A percentile compares a stretch with the other conserved stretches of the same genome.
Conservation (phyloP, 208 protist species). For the Leishmania gerbilli region DNA sequence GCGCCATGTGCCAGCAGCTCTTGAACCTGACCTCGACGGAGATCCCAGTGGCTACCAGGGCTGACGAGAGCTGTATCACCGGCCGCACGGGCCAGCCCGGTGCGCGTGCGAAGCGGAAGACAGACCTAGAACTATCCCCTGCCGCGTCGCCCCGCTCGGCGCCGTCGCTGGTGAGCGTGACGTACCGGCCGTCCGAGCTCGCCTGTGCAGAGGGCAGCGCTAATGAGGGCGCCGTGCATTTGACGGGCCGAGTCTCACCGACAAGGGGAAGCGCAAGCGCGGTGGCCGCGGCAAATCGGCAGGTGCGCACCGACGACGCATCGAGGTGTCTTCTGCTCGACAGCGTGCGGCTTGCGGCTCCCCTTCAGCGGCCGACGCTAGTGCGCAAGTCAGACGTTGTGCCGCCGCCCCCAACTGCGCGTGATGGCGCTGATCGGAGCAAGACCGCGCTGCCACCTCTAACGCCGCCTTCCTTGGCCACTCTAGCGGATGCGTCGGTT, state of each 20-base stretch:
- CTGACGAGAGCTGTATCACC: neutral
- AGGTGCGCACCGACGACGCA: neutral
- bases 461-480: neutral
- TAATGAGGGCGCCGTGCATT: neutral
- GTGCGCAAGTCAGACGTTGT: constrained; percentile 17
- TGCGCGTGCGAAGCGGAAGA: neutral
- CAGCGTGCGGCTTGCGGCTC: constrained; percentile 7
- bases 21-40: constrained; percentile 14
- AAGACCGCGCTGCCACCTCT: neutral
- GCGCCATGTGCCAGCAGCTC: constrained; percentile 30
- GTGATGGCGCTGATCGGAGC: neutral
- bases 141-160: constrained; percentile 20
- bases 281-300: neutral
- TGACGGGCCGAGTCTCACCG: neutral
- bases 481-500: neutral
- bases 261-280: no score
- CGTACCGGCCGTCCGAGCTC: constrained; percentile 40
- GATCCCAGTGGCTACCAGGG: neutral
- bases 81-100: neutral
- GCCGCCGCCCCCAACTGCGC: neutral
- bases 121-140: neutral
- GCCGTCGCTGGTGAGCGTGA: constrained; percentile 49
- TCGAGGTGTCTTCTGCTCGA: neutral
- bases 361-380: constrained; percentile 19
- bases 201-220: neutral